Percentiles rank a stretch among this genome's conserved stretches.
phyloP scores from a whole-genome alignment of 176 grass and related monocot species.

The Elaeis guineensis region DNA sequence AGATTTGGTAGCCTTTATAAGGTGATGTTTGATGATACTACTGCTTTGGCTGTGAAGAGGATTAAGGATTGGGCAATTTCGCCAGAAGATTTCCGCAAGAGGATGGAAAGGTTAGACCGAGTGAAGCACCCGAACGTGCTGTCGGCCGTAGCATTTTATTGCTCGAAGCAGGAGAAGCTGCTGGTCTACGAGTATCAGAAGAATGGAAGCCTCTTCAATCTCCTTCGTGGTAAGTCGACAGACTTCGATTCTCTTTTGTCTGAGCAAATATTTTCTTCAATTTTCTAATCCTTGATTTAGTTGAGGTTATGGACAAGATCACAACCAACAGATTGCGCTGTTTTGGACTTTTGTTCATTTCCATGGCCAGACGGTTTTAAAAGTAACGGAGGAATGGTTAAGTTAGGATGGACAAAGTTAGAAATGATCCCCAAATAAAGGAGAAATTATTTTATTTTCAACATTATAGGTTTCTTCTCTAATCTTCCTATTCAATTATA shows the following conservation, averaged over 20 bases:
- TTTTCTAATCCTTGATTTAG: too few species aligned
- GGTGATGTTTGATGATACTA: slow-evolving; percentile 34
- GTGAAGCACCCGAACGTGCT: slow-evolving; percentile 42
- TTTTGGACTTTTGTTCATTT: too few species aligned
- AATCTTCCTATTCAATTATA: too few species aligned
- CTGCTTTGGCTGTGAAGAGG: slow-evolving; percentile 55
- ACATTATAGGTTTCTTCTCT: too few species aligned
- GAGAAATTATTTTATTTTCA: too few species aligned
- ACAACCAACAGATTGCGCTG: too few species aligned
- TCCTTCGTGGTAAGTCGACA: slow-evolving; percentile 36
- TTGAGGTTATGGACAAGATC: too few species aligned
- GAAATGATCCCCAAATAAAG: too few species aligned
- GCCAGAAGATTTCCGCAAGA: slow-evolving; percentile 32
- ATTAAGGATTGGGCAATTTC: slow-evolving; percentile 33
- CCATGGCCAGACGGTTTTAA: too few species aligned
- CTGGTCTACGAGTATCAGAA: slow-evolving; percentile 58
- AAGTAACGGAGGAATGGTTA: too few species aligned
- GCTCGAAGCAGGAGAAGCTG: slow-evolving; percentile 60
- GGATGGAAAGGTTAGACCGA: slow-evolving; percentile 38
- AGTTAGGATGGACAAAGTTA: too few species aligned
- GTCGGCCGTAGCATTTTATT: slow-evolving; percentile 51
- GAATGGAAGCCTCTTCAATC: slow-evolving; percentile 43
- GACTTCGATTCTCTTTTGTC: background rate
- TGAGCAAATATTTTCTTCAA: too few species aligned
- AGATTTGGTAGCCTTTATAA: slow-evolving; percentile 62